Evolutionary conservation across 1,284 basidiomycete species (phyloP).

Genomic region (Sporisorium scitamineum): DNA sequence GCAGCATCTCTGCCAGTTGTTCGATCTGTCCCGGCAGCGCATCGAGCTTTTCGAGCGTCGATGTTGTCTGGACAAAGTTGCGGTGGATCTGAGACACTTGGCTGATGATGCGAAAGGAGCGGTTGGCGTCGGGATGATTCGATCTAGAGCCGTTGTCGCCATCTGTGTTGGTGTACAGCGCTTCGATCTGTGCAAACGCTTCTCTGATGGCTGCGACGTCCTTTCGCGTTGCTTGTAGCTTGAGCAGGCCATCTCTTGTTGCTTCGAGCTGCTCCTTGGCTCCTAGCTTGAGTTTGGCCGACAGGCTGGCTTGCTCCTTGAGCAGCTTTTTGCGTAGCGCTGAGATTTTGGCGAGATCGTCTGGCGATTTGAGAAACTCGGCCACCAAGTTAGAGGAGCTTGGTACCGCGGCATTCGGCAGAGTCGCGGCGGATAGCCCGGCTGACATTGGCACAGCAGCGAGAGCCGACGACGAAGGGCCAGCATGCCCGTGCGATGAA

Average conservation of each 20-base stretch:
- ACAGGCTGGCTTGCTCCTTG: slow-evolving; percentile 96
- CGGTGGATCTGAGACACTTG: slow-evolving; percentile 93
- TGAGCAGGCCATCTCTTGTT: slow-evolving; percentile 87
- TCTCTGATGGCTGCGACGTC: slow-evolving; percentile 90
- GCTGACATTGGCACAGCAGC: slow-evolving; percentile 23
- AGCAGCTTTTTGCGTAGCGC: slow-evolving; percentile 92
- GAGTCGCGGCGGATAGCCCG: slow-evolving; percentile 26
- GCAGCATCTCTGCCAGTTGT: slow-evolving; percentile 81
- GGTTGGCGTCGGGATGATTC: slow-evolving; percentile 40
- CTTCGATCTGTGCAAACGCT: slow-evolving; percentile 89
- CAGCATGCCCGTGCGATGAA: slow-evolving; percentile 29
- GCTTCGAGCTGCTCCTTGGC: slow-evolving; percentile 94
- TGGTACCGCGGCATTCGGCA: slow-evolving; percentile 15
- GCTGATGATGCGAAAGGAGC: slow-evolving; percentile 61
- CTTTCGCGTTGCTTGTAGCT: slow-evolving; percentile 82
- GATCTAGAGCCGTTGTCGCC: slow-evolving; percentile 25
- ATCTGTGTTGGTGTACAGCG: slow-evolving; percentile 70
- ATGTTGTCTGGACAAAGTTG: slow-evolving; percentile 93
- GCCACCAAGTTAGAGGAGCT: slow-evolving; percentile 52
- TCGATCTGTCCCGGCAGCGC: slow-evolving; percentile 89
- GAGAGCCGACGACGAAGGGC: slow-evolving; percentile 15
- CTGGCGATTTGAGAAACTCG: slow-evolving; percentile 75
- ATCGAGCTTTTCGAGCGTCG: slow-evolving; percentile 91
- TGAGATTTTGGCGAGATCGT: slow-evolving; percentile 90
- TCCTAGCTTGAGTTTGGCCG: slow-evolving; percentile 88